phyloP scores from a whole-genome alignment of 495 filamentous ascomycete genomes.

The Xylaria sp. region DNA sequence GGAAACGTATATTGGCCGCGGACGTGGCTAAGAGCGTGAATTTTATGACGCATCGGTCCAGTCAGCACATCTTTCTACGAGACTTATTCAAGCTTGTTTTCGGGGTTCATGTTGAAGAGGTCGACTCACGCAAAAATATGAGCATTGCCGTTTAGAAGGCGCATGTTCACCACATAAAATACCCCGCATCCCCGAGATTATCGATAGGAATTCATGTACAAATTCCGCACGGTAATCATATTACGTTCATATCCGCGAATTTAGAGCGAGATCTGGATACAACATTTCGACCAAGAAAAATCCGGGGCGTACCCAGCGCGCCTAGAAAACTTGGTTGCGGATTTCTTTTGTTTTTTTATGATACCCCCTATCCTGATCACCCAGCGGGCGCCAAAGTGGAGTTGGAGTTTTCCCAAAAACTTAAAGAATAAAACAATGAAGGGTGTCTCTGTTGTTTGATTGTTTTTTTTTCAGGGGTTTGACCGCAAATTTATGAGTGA shows the following conservation, averaged over 20 bases:
- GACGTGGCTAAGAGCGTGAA: constrained; percentile 79
- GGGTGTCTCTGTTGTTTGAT: not conserved
- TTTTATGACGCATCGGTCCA: constrained; percentile 65
- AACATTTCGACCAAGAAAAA: not conserved
- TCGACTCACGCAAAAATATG: constrained; percentile 59
- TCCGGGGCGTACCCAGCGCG: not conserved
- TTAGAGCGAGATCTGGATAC: not conserved
- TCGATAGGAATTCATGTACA: not conserved
- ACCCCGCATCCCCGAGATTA: not conserved
- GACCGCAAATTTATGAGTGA: constrained; percentile 9
- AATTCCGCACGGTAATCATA: not conserved
- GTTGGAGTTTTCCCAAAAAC: not conserved
- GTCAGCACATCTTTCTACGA: constrained; percentile 72
- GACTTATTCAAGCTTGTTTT: constrained; percentile 87
- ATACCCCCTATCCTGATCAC: constrained; percentile 25
- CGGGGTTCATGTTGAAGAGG: constrained; percentile 80
- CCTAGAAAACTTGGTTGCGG: not conserved
- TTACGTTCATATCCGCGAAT: not conserved
- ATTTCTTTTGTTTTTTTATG: constrained; percentile 14
- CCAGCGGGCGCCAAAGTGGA: constrained; percentile 3
- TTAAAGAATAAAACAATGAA: not conserved
- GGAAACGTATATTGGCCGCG: constrained; percentile 64
- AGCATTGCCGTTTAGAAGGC: constrained; percentile 51
- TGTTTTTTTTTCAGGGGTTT: not conserved
- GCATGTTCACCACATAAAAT: not conserved